Conservation (phyloP, 2,329 filamentous ascomycete species). For the Neodidymelliopsis sp. region DNA sequence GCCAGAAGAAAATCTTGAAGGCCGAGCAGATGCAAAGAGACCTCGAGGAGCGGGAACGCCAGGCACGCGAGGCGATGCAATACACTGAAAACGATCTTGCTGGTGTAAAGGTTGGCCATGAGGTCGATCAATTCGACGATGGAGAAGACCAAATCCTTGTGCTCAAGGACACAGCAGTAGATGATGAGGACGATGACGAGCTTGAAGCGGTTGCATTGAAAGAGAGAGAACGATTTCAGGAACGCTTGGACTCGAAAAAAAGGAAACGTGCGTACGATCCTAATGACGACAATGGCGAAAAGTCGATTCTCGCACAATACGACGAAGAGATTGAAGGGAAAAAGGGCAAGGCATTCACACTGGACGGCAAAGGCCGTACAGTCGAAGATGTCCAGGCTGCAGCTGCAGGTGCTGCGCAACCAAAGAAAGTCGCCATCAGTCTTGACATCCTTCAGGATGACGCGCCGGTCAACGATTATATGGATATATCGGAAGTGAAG, state of each 20-base stretch:
- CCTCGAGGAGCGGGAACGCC: constrained; percentile 72
- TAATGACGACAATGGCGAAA: constrained; percentile 70
- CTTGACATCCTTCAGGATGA: constrained; percentile 75
- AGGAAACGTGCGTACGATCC: constrained; percentile 90
- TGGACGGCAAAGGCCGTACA: constrained; percentile 78
- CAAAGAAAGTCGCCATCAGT: constrained; percentile 74
- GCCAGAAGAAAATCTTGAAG: constrained; percentile 86
- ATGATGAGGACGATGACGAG: constrained; percentile 86
- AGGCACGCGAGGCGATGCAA: constrained; percentile 68
- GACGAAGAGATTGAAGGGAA: constrained; percentile 95
- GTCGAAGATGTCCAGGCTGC: constrained; percentile 66
- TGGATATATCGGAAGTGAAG: constrained; percentile 86
- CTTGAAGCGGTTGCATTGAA: constrained; percentile 78
- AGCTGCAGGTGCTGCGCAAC: constrained; percentile 60
- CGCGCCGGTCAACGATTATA: constrained; percentile 81
- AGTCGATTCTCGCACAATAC: constrained; percentile 83
- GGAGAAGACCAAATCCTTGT: constrained; percentile 88
- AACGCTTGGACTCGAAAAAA: constrained; percentile 87
- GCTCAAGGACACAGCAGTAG: constrained; percentile 88
- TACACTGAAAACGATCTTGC: constrained; percentile 88
- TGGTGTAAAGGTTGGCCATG: constrained; percentile 91
- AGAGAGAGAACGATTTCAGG: constrained; percentile 74
- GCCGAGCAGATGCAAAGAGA: constrained; percentile 77
- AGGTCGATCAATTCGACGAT: constrained; percentile 80
- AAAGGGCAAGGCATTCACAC: constrained; percentile 84